phyloP scores from a whole-genome alignment of 176 grass and related monocot genomes.

The Dactylis glomerata region DNA sequence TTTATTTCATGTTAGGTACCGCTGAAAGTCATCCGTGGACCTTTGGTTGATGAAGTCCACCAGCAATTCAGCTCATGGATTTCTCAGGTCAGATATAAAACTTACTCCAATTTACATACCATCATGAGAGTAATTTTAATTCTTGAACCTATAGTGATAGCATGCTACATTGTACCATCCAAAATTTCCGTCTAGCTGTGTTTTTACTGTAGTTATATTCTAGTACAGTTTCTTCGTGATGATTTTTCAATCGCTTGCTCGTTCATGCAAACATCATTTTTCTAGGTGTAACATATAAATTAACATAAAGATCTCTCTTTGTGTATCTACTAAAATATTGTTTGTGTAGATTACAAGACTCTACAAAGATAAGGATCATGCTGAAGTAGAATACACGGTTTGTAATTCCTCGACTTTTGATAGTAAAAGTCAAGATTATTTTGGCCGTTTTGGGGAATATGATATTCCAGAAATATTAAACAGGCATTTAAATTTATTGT shows the following conservation, averaged over 20 bases:
- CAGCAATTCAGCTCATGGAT: conserved; percentile 91
- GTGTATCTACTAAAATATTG: neutral
- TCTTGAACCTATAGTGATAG: neutral
- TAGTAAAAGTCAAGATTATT: neutral
- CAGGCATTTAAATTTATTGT: conserved; percentile 1
- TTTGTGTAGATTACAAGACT: conserved; percentile 71
- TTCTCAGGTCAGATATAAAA: conserved; percentile 59
- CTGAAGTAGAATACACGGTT: conserved; percentile 93
- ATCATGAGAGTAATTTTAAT: neutral
- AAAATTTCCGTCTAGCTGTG: neutral
- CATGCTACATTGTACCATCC: neutral
- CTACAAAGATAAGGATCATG: conserved; percentile 83
- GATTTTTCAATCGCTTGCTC: neutral
- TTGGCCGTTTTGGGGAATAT: neutral
- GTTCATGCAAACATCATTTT: neutral
- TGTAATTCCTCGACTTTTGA: conserved; percentile 20
- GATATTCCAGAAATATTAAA: neutral
- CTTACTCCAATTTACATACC: neutral
- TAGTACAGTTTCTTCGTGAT: neutral
- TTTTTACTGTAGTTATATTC: neutral
- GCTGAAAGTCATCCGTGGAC: conserved; percentile 63
- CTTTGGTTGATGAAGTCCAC: conserved; percentile 80
- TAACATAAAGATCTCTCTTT: neutral
- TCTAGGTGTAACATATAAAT: neutral
- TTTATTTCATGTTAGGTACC: conserved; percentile 38